These are phyloP conservation scores for Euphorbia tirucalli DNA, from an alignment of 345 rosid genomes.

Conservation along the genomic window DNA sequence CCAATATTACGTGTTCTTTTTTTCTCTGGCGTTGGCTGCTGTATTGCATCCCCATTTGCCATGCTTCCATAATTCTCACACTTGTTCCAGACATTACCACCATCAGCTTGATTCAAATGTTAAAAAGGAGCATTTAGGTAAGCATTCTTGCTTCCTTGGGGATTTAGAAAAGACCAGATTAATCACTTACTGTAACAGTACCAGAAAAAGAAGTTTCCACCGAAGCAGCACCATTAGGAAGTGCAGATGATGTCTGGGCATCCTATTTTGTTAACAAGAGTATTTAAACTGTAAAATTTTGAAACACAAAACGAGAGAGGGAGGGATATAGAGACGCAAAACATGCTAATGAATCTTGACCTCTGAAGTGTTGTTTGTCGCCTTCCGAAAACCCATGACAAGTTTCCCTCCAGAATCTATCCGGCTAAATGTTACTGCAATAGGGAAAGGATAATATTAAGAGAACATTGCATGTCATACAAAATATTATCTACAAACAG, in stretches of 20 bases:
- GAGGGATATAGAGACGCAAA: slow-evolving; percentile 6
- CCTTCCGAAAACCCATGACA: slow-evolving; percentile 77
- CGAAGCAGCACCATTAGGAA: slow-evolving; percentile 38
- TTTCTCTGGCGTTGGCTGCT: slow-evolving; percentile 44
- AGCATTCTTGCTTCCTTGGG: slow-evolving; percentile 38
- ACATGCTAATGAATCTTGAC: slow-evolving; percentile 33
- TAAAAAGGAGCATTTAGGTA: slow-evolving; percentile 36
- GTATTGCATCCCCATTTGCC: slow-evolving; percentile 37
- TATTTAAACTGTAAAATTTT: slow-evolving; percentile 5
- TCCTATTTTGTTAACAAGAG: slow-evolving; percentile 41
- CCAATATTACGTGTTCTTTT: slow-evolving; percentile 76
- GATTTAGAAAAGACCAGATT: slow-evolving; percentile 37
- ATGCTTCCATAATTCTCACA: slow-evolving; percentile 41
- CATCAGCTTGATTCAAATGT: slow-evolving; percentile 42
- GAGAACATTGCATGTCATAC: not conserved
- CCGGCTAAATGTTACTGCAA: slow-evolving; percentile 77
- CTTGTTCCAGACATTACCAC: slow-evolving; percentile 42
- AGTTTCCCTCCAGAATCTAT: slow-evolving; percentile 81
- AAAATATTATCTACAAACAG: slow-evolving; percentile 4
- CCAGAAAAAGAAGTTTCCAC: slow-evolving; percentile 55
- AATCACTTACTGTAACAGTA: slow-evolving; percentile 40
- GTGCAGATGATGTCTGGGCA: slow-evolving; percentile 34
- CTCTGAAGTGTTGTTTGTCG: slow-evolving; percentile 49
- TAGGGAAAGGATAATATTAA: slow-evolving; percentile 3
- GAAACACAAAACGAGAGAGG: not conserved